Evolutionary conservation across 2,329 filamentous ascomycete species (phyloP).

Genomic region (Colletotrichum magnum): DNA sequence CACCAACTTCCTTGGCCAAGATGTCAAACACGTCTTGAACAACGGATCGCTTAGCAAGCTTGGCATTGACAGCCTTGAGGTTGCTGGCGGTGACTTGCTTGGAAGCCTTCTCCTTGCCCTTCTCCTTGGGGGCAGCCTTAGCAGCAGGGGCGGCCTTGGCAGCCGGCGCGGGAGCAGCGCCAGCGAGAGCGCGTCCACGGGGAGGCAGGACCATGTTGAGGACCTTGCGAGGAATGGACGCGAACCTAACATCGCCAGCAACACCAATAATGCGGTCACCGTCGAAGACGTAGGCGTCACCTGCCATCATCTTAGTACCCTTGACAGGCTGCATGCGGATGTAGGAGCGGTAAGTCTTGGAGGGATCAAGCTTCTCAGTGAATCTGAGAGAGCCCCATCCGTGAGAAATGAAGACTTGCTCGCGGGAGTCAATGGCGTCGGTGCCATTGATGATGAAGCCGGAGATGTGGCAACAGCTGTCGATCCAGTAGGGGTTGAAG

Average conservation of each 20-base stretch:
- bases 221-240: slow-evolving; percentile 75
- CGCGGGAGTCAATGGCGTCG: slow-evolving; percentile 67
- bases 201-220: slow-evolving; percentile 78
- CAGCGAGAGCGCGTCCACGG: slow-evolving; percentile 60
- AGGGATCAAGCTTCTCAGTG: slow-evolving; percentile 59
- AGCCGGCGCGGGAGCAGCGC: slow-evolving; percentile 52
- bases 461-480: slow-evolving; percentile 71
- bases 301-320: slow-evolving; percentile 65
- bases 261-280: slow-evolving; percentile 64
- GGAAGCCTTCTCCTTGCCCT: slow-evolving; percentile 57
- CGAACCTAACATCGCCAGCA: slow-evolving; percentile 73
- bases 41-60: slow-evolving; percentile 60
- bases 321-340: slow-evolving; percentile 70
- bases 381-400: slow-evolving; percentile 70
- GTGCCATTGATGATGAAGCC: slow-evolving; percentile 74
- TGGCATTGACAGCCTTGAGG: slow-evolving; percentile 65
- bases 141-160: slow-evolving; percentile 51
- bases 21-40: slow-evolving; percentile 64
- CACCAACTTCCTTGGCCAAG: slow-evolving; percentile 69
- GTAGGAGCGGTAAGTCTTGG: slow-evolving; percentile 68
- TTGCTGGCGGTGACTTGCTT: slow-evolving; percentile 62
- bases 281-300: slow-evolving; percentile 69
- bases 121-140: slow-evolving; percentile 50
- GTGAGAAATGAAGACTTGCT: slow-evolving; percentile 72
- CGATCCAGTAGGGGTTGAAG: slow-evolving; percentile 71